Conservation (phyloP, 2,329 filamentous ascomycete species). For the Colletotrichum sp. region DNA sequence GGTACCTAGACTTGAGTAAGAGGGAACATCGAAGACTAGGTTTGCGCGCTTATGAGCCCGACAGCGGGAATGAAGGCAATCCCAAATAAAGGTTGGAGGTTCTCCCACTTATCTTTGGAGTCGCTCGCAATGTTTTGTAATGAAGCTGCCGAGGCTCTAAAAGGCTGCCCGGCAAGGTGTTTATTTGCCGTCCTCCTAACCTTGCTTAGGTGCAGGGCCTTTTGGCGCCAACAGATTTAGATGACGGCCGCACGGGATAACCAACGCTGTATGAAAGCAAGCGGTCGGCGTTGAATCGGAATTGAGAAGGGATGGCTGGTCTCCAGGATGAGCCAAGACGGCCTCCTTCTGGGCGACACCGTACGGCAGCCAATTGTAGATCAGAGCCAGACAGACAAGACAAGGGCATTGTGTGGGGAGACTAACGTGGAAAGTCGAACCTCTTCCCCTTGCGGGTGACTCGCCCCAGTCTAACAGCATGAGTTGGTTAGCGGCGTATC, state of each 20-base stretch:
- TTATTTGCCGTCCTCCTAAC: not conserved
- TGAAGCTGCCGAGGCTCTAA: not conserved
- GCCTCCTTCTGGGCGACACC: not conserved
- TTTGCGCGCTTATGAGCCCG: not conserved
- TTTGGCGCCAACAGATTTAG: not conserved
- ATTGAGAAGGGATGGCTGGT: not conserved
- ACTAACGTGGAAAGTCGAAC: not conserved
- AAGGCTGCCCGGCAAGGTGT: not conserved
- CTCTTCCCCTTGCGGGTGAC: not conserved
- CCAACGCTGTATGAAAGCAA: not conserved
- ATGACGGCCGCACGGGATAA: not conserved
- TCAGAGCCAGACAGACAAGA: not conserved
- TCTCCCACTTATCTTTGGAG: not conserved
- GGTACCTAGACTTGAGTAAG: not conserved
- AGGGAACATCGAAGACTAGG: not conserved
- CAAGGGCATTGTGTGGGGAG: not conserved
- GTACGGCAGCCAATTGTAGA: not conserved
- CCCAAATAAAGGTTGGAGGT: not conserved
- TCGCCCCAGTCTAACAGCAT: not conserved
- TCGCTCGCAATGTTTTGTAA: not conserved
- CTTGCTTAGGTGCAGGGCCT: not conserved
- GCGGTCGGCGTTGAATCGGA: not conserved
- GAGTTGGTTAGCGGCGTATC: not conserved
- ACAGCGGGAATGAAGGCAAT: not conserved
- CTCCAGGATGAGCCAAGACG: not conserved